Conservation (phyloP, 495 filamentous ascomycete species). For the Aspergillus mulundensis region DNA sequence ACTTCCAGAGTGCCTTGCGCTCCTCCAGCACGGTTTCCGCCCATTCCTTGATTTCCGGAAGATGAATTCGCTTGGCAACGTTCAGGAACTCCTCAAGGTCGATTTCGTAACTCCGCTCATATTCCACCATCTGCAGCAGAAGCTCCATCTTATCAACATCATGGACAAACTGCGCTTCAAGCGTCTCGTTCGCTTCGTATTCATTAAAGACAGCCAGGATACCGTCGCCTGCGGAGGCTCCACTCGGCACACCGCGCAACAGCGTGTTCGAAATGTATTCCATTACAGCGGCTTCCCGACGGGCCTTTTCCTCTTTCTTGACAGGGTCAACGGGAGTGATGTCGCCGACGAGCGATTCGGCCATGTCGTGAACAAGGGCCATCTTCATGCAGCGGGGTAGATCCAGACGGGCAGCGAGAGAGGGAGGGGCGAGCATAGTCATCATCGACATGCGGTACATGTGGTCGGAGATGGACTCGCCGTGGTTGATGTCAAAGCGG, state of each 20-base stretch:
- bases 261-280: constrained; percentile 72
- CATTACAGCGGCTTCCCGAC: constrained; percentile 85
- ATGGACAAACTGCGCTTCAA: constrained; percentile 85
- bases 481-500: constrained; percentile 68
- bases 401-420: constrained; percentile 65
- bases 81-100: constrained; percentile 82
- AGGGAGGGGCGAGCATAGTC: constrained; percentile 83
- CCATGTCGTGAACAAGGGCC: constrained; percentile 97
- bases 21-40: constrained; percentile 70
- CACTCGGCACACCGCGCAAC: constrained; percentile 69
- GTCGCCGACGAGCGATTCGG: constrained; percentile 88
- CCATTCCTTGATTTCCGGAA: constrained; percentile 80
- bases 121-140: constrained; percentile 91
- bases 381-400: constrained; percentile 83
- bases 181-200: constrained; percentile 81
- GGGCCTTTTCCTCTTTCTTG: constrained; percentile 72
- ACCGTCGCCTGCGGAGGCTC: constrained; percentile 53
- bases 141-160: constrained; percentile 97
- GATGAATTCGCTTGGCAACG: constrained; percentile 65
- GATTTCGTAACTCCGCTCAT: constrained; percentile 69
- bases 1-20: constrained; percentile 68
- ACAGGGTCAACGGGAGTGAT: constrained; percentile 80
- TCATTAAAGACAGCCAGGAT: constrained; percentile 83
- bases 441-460: constrained; percentile 99
- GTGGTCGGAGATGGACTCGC: constrained; percentile 91